Evolutionary conservation across 164 flowering plant genomes (phyloP), one percentile per base, ranked within the genome.

Genomic region (Stephania japonica): DNA sequence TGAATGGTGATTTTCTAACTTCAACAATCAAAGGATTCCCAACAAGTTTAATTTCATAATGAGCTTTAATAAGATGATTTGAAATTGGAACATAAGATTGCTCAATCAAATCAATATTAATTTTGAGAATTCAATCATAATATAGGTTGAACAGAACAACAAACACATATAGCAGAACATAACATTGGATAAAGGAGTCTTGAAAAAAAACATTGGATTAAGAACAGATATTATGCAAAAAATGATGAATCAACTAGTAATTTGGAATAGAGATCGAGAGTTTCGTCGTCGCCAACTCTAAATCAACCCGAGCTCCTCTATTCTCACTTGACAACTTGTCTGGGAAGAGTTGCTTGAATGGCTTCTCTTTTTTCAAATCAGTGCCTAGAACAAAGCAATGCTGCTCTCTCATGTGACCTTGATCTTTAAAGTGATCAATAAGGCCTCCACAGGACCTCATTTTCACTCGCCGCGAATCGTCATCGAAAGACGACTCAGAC

Each of bases 361-460:
- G 82, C 66, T 81, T 81, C 65, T 79, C 81, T 26, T 72, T 16
- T 69, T 81, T 86, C 72, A 86, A 79, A 71, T 84, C 87, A 25
- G 82, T 67, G 14, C 86, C 86, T 67, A 81, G 19, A 70, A 81
- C 78, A 70, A 81, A 84, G 65, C 86, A 83, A 42, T 80, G 87
- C 72, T 82, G 81, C 50, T 82, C 69, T 42, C 78, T 65, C 43
- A 75, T 74, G n/a, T 50, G 23, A 38, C 23, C 65, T 42, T 77
- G 78, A 12, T 68, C 63, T 18, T 68, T 24, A 49, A 81, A 47
- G 73, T 65, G 74, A 38, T 71, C 66, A 23, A 66, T 75, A 9
- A 23, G 67, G 32, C 64, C 44, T 62, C 64, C 38, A 32, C 38
- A 72, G 32, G 72, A 75, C 43, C 74, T 72, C 73, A 73, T 73